A percentile compares a stretch with the other conserved stretches of the same genome.
These are phyloP conservation scores for Lolium multiflorum DNA, from an alignment of 176 grass and related monocot genomes.

Conservation along the genomic window DNA sequence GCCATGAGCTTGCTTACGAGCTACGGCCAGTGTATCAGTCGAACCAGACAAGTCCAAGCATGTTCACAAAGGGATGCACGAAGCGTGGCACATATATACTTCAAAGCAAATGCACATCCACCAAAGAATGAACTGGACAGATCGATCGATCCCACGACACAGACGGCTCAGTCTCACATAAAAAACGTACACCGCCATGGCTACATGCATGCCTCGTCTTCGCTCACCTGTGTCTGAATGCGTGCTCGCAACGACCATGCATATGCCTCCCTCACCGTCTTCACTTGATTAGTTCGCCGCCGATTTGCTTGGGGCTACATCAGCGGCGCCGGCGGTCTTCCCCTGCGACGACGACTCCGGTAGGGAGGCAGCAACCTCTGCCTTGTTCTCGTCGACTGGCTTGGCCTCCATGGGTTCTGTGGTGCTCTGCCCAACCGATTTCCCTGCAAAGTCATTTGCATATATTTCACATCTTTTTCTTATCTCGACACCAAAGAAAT, in stretches of 20 bases:
- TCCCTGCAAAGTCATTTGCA: slow-evolving; percentile 9
- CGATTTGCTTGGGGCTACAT: background rate
- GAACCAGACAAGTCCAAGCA: background rate
- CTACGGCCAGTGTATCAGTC: background rate
- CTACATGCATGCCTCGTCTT: background rate
- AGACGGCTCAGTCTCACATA: background rate
- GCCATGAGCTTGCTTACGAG: no score
- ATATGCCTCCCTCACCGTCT: no score
- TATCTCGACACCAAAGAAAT: background rate
- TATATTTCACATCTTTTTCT: background rate
- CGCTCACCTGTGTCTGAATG: background rate
- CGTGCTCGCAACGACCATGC: background rate
- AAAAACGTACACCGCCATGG: background rate
- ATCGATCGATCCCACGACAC: no score
- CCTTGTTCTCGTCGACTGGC: slow-evolving; percentile 33
- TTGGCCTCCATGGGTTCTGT: slow-evolving; percentile 44
- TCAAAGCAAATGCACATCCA: background rate
- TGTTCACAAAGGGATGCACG: background rate
- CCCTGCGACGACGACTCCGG: background rate
- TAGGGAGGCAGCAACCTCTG: background rate
- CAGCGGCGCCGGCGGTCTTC: background rate
- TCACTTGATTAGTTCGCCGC: background rate
- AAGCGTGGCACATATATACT: background rate
- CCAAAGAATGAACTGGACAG: no score
- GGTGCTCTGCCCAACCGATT: slow-evolving; percentile 50